Conservation (phyloP, 495 filamentous ascomycete species). For the Jackrogersella multiformis region DNA sequence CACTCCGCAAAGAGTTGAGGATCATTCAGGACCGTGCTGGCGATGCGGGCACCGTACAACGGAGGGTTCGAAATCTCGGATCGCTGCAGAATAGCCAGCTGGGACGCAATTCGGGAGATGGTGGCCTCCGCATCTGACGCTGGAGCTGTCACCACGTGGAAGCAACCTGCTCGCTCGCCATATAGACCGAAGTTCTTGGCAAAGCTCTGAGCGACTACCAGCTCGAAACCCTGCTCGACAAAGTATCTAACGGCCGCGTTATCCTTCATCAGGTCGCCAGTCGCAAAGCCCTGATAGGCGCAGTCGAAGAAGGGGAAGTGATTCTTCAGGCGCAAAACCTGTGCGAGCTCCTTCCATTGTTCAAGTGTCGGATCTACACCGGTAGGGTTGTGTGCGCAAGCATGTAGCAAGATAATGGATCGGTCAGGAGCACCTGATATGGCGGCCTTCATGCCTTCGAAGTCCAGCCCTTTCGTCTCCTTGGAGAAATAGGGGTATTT, state of each 20-base stretch:
- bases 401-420: constrained; percentile 90
- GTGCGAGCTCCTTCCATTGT: constrained; percentile 91
- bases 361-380: constrained; percentile 94
- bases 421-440: constrained; percentile 75
- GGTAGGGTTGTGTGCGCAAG: constrained; percentile 98
- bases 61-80: constrained; percentile 97
- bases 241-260: constrained; percentile 94
- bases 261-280: constrained; percentile 84
- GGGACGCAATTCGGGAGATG: constrained; percentile 75
- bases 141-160: constrained; percentile 90
- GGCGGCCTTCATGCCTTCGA: constrained; percentile 81
- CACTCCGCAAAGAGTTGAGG: constrained; percentile 84
- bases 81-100: constrained; percentile 93
- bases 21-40: constrained; percentile 84
- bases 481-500: constrained; percentile 93
- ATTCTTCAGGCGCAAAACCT: constrained; percentile 72
- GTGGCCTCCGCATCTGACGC: constrained; percentile 69
- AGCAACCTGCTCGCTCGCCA: constrained; percentile 93
- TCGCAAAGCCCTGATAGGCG: constrained; percentile 98
- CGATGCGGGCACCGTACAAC: constrained; percentile 91
- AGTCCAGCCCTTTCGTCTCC: constrained; percentile 88
- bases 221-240: constrained; percentile 92
- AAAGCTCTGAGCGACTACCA: constrained; percentile 94
- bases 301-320: constrained; percentile 99
- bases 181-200: constrained; percentile 99